Base-by-base conservation (phyloP, 2,329 filamentous ascomycete genomes). In the Trichoderma aggressivum region DNA sequence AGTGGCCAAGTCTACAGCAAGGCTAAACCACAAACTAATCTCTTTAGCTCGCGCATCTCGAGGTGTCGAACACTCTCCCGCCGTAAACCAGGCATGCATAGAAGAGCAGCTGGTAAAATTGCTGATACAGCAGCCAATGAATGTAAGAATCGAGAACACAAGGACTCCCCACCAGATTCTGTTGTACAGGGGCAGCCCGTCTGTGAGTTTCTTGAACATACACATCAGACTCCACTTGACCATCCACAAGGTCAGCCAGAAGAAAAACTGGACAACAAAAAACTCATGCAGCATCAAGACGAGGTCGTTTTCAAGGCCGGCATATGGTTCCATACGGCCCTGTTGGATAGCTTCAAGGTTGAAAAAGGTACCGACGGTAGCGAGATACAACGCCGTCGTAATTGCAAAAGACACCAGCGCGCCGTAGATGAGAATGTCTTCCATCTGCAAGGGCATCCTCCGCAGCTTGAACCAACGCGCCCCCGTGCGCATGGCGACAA, bases 191-290 rank as follows among this genome's bases (percentile, higher is more conserved):
- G 71, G 72, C 55, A 75, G 53, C 0, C 73, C 72, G 43, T 66
- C 39, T 11, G 73, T 74, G n/a, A 74, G 62, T 36, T 70, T 63
- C 67, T 72, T 73, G 65, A 75, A 75, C 73, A 73, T 74, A 39
- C 72, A 73, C 7, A 75, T 36, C 28, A 75, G 62, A 28, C 74
- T 75, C 74, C 74, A 75, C 62, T 75, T 75, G 32, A 75, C 74
- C 6, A 73, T 67, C 74, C 74, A 75, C 5, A 75, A 47, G 2
- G 73, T 74, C 53, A 74, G 18, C 74, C 73, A 75, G 70, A 74
- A 75, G 62, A 75, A 75, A 71, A 75, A 74, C 53, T 74, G 72
- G 55, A 75, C 73, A 21, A 70, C 69, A 18, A 75, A 75, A 43
- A 74, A 75, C 18, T 75, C 71, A 36, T 70, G 62, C 6, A 75